These are phyloP conservation scores for Macrolepiota dolichaula DNA, from an alignment of 768 basidiomycete species.

Conservation along the genomic window DNA sequence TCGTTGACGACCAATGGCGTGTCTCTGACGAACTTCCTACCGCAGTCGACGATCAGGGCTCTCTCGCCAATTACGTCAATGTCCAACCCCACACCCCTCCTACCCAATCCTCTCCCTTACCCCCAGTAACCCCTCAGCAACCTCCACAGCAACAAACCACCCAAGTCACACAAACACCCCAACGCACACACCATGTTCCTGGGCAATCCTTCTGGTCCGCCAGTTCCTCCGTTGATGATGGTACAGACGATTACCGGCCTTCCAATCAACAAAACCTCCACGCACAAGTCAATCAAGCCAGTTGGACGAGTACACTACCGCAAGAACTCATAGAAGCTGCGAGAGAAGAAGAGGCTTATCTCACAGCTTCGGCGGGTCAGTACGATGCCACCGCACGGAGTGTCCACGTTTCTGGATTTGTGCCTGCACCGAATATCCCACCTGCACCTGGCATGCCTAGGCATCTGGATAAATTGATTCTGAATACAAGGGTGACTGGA, in stretches of 20 bases:
- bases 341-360: slow-evolving; percentile 77
- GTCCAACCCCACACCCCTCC: slow-evolving; percentile 37
- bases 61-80: slow-evolving; percentile 90
- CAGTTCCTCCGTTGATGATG: slow-evolving; percentile 32
- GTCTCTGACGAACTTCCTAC: slow-evolving; percentile 73
- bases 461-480: slow-evolving; percentile 90
- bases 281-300: slow-evolving; percentile 18
- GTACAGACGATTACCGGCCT: slow-evolving; percentile 18
- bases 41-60: slow-evolving; percentile 92
- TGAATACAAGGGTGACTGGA: slow-evolving; percentile 53
- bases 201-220: slow-evolving; percentile 43
- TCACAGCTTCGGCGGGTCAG: slow-evolving; percentile 43
- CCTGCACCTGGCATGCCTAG: slow-evolving; percentile 86
- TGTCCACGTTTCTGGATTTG: slow-evolving; percentile 32
- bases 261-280: slow-evolving; percentile 6
- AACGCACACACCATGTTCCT: slow-evolving; percentile 15
- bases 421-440: slow-evolving; percentile 76
- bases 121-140: slow-evolving; percentile 29
- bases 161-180: slow-evolving; percentile 8
- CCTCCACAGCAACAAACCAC: neutral
- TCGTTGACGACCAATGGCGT: slow-evolving; percentile 88
- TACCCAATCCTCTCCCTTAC: slow-evolving; percentile 16
- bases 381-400: slow-evolving; percentile 21
- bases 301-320: slow-evolving; percentile 83
- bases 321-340: slow-evolving; percentile 76